A percentile compares a stretch with the other conserved stretches of the same genome.
Conservation (phyloP, 139 green algal species). For the Astrephomene gubernaculifera region DNA sequence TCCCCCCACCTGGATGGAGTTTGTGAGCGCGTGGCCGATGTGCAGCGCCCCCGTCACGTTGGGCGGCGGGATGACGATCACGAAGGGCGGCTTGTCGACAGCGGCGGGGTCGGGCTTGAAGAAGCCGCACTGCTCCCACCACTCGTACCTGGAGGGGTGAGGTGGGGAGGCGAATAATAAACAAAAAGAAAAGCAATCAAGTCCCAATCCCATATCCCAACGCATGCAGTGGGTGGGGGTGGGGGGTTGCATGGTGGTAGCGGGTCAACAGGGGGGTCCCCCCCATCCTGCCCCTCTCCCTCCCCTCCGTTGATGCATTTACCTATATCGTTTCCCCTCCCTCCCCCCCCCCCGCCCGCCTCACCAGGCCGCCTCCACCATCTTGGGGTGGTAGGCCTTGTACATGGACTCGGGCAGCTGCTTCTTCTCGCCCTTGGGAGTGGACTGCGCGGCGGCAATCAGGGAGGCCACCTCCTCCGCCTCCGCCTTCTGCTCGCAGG, state of each 20-base stretch:
- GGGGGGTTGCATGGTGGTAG: not conserved
- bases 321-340: no score
- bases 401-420: slow-evolving; percentile 74
- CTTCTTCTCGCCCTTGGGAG: slow-evolving; percentile 92
- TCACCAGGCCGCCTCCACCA: slow-evolving; percentile 72
- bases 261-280: not conserved
- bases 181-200: no score
- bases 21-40: slow-evolving; percentile 97
- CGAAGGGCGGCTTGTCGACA: slow-evolving; percentile 84
- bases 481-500: slow-evolving; percentile 82
- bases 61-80: slow-evolving; percentile 97
- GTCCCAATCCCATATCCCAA: no score
- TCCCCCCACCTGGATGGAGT: slow-evolving; percentile 71
- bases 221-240: no score
- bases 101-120: slow-evolving; percentile 83
- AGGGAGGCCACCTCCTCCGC: slow-evolving; percentile 73
- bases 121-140: slow-evolving; percentile 96
- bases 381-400: slow-evolving; percentile 88
- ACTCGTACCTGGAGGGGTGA: slow-evolving; percentile 71
- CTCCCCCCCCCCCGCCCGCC: not conserved
- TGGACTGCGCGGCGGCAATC: slow-evolving; percentile 68
- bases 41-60: slow-evolving; percentile 99
- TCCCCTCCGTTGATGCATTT: no score
- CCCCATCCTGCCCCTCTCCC: no score
- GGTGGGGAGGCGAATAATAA: no score